Conservation (phyloP, 345 rosid genomes). For the Diplotaxis tenuifolia region DNA sequence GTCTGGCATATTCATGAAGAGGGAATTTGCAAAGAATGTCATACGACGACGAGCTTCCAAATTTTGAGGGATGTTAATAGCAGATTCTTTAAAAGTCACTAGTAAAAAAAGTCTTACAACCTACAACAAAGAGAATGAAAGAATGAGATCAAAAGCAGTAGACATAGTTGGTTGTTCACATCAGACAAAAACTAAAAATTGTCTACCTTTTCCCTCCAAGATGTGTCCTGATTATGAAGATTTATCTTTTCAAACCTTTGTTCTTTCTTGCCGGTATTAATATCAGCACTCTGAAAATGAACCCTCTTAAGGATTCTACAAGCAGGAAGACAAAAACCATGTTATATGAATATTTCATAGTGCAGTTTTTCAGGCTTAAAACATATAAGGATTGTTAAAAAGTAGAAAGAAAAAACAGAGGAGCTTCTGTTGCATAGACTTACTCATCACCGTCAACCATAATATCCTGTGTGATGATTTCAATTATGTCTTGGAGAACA, state of each 20-base stretch:
- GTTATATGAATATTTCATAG: background rate
- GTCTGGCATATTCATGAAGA: conserved; percentile 88
- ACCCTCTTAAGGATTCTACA: conserved; percentile 59
- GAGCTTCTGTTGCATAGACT: conserved; percentile 38
- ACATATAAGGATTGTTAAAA: background rate
- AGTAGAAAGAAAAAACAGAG: background rate
- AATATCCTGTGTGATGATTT: conserved; percentile 73
- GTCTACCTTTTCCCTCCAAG: conserved; percentile 77
- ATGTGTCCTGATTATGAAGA: conserved; percentile 11
- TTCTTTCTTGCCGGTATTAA: conserved; percentile 43
- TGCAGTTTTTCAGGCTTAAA: background rate
- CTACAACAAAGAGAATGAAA: conserved; percentile 37
- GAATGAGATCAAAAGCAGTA: conserved; percentile 22
- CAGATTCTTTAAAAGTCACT: conserved; percentile 91
- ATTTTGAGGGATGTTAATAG: conserved; percentile 86
- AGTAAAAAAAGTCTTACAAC: conserved; percentile 76
- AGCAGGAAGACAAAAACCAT: conserved; percentile 32
- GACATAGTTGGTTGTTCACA: conserved; percentile 6
- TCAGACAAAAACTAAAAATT: background rate
- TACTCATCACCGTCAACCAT: conserved; percentile 72
- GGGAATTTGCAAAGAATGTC: conserved; percentile 95
- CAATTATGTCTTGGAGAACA: conserved; percentile 88
- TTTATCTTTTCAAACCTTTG: conserved; percentile 79
- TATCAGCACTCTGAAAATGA: conserved; percentile 25
- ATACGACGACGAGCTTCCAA: conserved; percentile 98